These are phyloP conservation scores for Glaciozyma martinii DNA, from an alignment of 768 basidiomycete genomes.

Conservation along the genomic window DNA sequence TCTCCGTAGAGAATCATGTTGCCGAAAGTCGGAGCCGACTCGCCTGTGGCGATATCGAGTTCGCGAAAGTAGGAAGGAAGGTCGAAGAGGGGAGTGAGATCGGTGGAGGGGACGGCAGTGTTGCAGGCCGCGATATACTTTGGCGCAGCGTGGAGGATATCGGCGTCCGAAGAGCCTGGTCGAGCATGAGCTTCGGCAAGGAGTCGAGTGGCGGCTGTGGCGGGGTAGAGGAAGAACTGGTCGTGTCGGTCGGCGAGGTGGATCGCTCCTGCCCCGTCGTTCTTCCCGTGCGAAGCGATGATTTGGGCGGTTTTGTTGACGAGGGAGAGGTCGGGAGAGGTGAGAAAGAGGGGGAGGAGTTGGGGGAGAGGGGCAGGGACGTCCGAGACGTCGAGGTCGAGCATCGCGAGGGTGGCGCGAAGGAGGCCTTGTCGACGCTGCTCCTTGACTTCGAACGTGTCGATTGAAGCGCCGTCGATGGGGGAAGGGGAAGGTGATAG, in stretches of 20 bases:
- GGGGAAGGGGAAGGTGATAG: conserved; percentile 13
- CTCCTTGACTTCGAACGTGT: conserved; percentile 32
- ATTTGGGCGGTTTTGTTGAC: background rate
- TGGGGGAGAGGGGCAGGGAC: conserved; percentile 32
- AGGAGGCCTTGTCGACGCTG: conserved; percentile 39
- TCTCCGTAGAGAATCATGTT: conserved; percentile 64
- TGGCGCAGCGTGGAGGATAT: conserved; percentile 30
- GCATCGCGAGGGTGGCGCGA: conserved; percentile 39
- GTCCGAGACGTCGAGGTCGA: conserved; percentile 47
- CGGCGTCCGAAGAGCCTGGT: conserved; percentile 39
- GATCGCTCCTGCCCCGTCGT: conserved; percentile 18
- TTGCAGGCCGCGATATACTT: conserved; percentile 37
- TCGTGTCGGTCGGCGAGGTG: conserved; percentile 35
- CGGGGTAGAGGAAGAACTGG: conserved; percentile 16
- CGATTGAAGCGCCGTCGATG: conserved; percentile 13
- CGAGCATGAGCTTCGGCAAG: conserved; percentile 44
- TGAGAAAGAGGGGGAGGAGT: conserved; percentile 27
- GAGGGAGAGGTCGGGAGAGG: conserved; percentile 6
- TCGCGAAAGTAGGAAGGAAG: conserved; percentile 51
- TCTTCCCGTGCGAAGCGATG: conserved; percentile 9
- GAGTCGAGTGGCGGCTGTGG: conserved; percentile 3
- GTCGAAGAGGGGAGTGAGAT: conserved; percentile 67
- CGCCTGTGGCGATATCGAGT: background rate
- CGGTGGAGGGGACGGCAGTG: conserved; percentile 29
- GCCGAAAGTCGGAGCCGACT: conserved; percentile 14